A percentile compares a stretch with the other conserved stretches of the same genome.
phyloP scores from a whole-genome alignment of 2,329 filamentous ascomycete species.

The Monosporascus sp. region DNA sequence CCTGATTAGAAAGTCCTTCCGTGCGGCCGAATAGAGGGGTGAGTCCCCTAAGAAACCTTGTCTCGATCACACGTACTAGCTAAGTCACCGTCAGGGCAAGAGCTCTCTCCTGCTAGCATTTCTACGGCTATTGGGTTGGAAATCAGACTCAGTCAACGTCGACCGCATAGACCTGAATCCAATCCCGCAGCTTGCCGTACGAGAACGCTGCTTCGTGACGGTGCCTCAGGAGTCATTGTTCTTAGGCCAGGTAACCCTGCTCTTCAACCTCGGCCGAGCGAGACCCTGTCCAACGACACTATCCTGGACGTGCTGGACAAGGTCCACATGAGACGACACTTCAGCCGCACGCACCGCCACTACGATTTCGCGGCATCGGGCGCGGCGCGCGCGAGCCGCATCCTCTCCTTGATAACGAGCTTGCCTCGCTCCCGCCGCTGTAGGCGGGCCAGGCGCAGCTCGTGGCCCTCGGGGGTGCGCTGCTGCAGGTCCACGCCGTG shows the following conservation, averaged over 20 bases:
- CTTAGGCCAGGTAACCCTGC: slow-evolving; percentile 20
- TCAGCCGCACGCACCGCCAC: background rate
- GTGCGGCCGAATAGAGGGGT: slow-evolving; percentile 48
- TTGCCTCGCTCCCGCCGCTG: slow-evolving; percentile 22
- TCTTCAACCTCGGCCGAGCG: slow-evolving; percentile 25
- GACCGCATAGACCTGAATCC: slow-evolving; percentile 23
- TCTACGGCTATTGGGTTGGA: slow-evolving; percentile 19
- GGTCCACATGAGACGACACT: slow-evolving; percentile 12
- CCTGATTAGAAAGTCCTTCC: slow-evolving; percentile 45
- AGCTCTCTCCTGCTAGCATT: slow-evolving; percentile 19
- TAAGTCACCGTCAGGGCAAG: slow-evolving; percentile 24
- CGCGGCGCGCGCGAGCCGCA: background rate
- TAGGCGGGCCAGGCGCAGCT: slow-evolving; percentile 30
- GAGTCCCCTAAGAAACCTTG: slow-evolving; percentile 5
- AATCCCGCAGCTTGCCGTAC: slow-evolving; percentile 16
- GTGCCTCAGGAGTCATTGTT: slow-evolving; percentile 26
- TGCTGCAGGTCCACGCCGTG: slow-evolving; percentile 17
- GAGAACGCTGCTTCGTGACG: slow-evolving; percentile 25
- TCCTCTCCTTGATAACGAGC: slow-evolving; percentile 18
- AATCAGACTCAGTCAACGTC: slow-evolving; percentile 20
- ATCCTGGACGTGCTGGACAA: slow-evolving; percentile 11
- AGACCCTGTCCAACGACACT: slow-evolving; percentile 11
- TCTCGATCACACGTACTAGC: too few relatives aligned
- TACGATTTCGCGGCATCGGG: background rate
- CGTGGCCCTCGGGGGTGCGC: slow-evolving; percentile 25